Conservation (phyloP, 1,284 basidiomycete genomes). For the Trametes pubescens region DNA sequence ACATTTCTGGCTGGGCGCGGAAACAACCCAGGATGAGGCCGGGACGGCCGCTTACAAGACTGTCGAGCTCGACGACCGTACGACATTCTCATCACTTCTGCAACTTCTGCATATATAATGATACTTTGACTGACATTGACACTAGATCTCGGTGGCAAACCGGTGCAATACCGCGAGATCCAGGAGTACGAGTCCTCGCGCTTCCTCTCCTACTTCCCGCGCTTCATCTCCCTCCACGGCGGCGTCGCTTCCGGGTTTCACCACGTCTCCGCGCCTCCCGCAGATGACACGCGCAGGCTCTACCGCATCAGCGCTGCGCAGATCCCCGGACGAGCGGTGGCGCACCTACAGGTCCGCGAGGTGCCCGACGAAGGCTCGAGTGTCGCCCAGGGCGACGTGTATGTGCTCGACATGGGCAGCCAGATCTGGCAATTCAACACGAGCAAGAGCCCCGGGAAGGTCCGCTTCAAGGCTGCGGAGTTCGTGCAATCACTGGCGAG, state of each 20-base stretch:
- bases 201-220: slow-evolving; percentile 67
- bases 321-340: slow-evolving; percentile 20
- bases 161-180: slow-evolving; percentile 69
- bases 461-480: slow-evolving; percentile 66
- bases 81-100: slow-evolving; percentile 32
- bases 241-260: slow-evolving; percentile 68
- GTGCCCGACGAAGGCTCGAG: slow-evolving; percentile 54
- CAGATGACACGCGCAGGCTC: slow-evolving; percentile 53
- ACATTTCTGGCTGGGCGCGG: slow-evolving; percentile 70
- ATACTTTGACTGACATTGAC: background rate
- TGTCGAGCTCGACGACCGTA: slow-evolving; percentile 72
- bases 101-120: too few species aligned
- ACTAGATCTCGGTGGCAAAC: slow-evolving; percentile 58
- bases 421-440: slow-evolving; percentile 64
- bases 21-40: slow-evolving; percentile 70
- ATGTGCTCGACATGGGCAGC: slow-evolving; percentile 63
- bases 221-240: slow-evolving; percentile 61
- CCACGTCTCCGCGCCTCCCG: slow-evolving; percentile 58
- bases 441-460: slow-evolving; percentile 58
- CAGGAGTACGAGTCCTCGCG: slow-evolving; percentile 63
- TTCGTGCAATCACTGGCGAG: slow-evolving; percentile 59
- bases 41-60: slow-evolving; percentile 74
- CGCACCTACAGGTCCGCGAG: slow-evolving; percentile 56
- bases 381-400: slow-evolving; percentile 62
- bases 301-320: slow-evolving; percentile 51